Base-by-base conservation (phyloP, 2,329 filamentous ascomycete genomes). In the Cladophialophora chaetospira region DNA sequence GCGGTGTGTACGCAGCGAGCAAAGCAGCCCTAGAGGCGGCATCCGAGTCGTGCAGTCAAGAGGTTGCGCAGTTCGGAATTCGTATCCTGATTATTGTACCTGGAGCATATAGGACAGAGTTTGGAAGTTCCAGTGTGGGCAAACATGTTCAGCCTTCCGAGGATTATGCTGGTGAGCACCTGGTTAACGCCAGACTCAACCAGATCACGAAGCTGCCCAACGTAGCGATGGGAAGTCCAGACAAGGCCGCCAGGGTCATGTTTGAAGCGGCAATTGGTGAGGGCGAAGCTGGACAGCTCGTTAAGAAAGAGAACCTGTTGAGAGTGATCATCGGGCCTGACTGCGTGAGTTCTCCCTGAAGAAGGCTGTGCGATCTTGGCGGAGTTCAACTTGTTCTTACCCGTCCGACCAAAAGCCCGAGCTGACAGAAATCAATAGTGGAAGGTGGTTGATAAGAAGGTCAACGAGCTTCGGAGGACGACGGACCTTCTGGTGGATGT, bases 81-180 rank as follows among this genome's bases (percentile, higher is more conserved):
- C 71, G 77, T 2, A 66, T 73, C 1, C 60, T 80, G 31, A 73
- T 75, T 0, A 72, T 79, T 4, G 66, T 72, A n/a, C 68, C 78
- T 13, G 79, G 79, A 1, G 69, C 70, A 1, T 80, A 80, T 64
- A 68, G 76, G 53, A 82, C 79, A 0, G 72, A 73, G n/a, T 76
- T 82, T 63, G 53, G 50, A 11, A 36, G 13, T 17, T 21, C 54
- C n/a, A 53, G 26, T 29, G 57, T 53, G 11, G 51, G 47, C 10
- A 55, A 46, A 35, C 19, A 54, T 13, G 53, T 54, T 6, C 9
- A 25, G 10, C 53, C 58, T 2, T 63, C 60, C 17, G 46, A 50
- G 25, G 35, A 57, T 29, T 57, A 60, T 35, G 33, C 40, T 23
- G 51, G 44, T 3, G 42, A 53, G 10, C 58, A 65, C 31, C 53